phyloP scores from a whole-genome alignment of 495 filamentous ascomycete species.

The Chaetomium cochliodes region DNA sequence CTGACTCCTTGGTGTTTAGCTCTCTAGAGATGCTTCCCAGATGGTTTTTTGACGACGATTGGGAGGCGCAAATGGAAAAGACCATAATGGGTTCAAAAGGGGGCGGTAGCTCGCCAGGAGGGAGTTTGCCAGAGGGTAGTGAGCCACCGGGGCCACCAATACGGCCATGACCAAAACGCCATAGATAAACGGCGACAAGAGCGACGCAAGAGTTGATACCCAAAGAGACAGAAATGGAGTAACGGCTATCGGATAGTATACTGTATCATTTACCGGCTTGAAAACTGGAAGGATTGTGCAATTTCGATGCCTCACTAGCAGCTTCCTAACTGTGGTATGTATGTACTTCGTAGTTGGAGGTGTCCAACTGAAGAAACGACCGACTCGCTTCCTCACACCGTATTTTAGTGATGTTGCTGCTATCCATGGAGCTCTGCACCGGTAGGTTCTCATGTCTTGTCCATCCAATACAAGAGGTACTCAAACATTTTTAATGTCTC shows the following conservation, averaged over 20 bases:
- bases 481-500: too few species aligned
- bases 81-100: neutral
- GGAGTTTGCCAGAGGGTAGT: neutral
- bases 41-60: slow-evolving; percentile 4
- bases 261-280: neutral
- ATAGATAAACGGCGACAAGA: neutral
- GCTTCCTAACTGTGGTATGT: too few species aligned
- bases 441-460: too few species aligned
- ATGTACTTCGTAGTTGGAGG: too few species aligned
- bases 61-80: neutral
- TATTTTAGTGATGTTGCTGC: too few species aligned
- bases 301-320: neutral
- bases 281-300: neutral
- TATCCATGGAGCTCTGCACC: too few species aligned
- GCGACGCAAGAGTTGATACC: neutral
- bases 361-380: too few species aligned
- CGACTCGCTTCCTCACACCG: too few species aligned
- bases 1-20: slow-evolving; percentile 5
- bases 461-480: too few species aligned
- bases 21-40: slow-evolving; percentile 5
- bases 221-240: neutral
- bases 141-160: neutral
- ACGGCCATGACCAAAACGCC: neutral
- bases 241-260: neutral
- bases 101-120: neutral